Evolutionary conservation across 1,139 yeast species (phyloP), one percentile per base, ranked within the genome.

Genomic region (Diutina siamensis): DNA sequence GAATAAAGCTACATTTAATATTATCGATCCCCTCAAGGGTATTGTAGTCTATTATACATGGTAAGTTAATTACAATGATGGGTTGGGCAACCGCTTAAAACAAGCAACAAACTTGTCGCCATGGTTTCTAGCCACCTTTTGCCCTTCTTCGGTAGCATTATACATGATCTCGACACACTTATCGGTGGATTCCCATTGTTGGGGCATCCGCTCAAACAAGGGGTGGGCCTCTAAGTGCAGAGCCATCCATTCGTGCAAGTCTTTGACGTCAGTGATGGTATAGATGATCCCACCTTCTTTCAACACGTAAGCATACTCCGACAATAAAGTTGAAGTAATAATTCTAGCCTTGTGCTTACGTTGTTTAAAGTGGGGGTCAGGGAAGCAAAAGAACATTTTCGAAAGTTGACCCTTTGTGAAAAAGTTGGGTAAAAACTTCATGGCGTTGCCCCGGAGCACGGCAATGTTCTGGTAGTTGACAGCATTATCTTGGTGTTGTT

Each of bases 291-390:
- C 99, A 28, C 87, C 94, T 49, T 86, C 95, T 55, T 71, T 78
- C 56, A 92, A 71, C 9, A 83, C 95, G 59, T 78, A 94, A 3
- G 98, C 98, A 59, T 92, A 92, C 61, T 92, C 98, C 33, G 94
- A 77, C 48, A 88, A 71, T 50, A 92, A 68, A 1, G 97, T 92
- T 50, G 79, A 81, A 49, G 98, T 89, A 52, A 92, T 78, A 56
- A 92, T 92, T 68, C 99, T 76, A 8, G 97, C 97, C 69, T 92
- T 92, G 65, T 94, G 98, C 62, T 92, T 92, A 57, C 98, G 76
- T 62, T 87, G 95, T 60, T 92, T 92, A 71, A 92, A 92, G 63
- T 94, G 98, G 13, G 99, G 99, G 64, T 92, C 99, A 18, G 99
- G 99, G 74, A 92, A 92, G 64, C 98, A 94, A 68, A 94, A 92